Conservation (phyloP, 257 asterid genomes). For the Gynochthodes officinalis region DNA sequence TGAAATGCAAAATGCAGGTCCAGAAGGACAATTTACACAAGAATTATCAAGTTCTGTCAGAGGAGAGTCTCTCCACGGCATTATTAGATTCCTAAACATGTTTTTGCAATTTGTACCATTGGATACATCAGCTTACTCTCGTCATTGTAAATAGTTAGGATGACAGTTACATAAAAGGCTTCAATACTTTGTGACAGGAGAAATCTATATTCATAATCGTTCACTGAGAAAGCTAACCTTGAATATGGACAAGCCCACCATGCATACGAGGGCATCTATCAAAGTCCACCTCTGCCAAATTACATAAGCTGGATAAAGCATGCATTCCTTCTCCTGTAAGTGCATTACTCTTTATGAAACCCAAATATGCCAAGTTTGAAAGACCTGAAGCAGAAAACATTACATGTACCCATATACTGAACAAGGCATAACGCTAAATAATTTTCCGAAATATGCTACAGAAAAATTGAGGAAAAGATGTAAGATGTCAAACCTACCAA, state of each 20-base stretch:
- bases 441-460: background rate
- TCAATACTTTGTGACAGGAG: background rate
- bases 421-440: background rate
- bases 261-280: conserved; percentile 85
- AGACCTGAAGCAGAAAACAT: conserved; percentile 36
- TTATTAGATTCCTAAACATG: background rate
- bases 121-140: background rate
- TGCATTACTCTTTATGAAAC: conserved; percentile 61
- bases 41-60: background rate
- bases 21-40: background rate
- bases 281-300: conserved; percentile 70
- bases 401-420: background rate
- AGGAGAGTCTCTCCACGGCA: background rate
- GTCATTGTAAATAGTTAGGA: background rate
- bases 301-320: conserved; percentile 51
- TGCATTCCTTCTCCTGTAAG: conserved; percentile 75
- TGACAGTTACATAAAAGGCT: background rate
- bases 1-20: background rate
- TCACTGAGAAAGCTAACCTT: conserved; percentile 41
- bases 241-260: conserved; percentile 75
- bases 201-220: too few relatives aligned
- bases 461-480: background rate
- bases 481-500: background rate
- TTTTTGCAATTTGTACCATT: background rate
- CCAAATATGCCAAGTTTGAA: conserved; percentile 55